These are phyloP conservation scores for Litsea cubeba DNA, from an alignment of 164 flowering plant species.

Conservation along the genomic window DNA sequence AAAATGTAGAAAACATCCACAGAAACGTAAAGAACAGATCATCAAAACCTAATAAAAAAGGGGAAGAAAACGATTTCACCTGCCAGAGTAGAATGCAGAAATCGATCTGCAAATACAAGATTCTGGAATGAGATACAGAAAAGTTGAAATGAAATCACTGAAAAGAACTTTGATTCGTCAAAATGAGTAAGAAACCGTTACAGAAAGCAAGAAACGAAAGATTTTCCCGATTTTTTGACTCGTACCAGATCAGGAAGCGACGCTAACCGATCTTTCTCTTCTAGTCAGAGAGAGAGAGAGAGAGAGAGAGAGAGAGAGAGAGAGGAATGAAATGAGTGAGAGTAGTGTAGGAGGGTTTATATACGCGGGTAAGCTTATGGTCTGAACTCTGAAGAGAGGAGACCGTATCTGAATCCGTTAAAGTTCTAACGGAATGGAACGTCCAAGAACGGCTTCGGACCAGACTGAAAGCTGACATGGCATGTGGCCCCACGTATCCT, in stretches of 20 bases:
- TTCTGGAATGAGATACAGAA: too few relatives aligned
- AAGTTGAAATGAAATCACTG: too few relatives aligned
- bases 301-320: slow-evolving; percentile 2
- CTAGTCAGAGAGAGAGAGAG: not conserved
- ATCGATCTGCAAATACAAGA: too few relatives aligned
- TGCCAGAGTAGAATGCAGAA: too few relatives aligned
- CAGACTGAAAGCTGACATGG: not conserved
- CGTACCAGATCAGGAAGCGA: not conserved
- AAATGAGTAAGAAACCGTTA: too few relatives aligned
- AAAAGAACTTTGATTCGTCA: too few relatives aligned
- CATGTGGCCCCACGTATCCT: not conserved
- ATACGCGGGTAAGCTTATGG: slow-evolving; percentile 1
- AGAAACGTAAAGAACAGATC: too few relatives aligned
- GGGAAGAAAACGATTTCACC: too few relatives aligned
- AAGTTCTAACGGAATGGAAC: slow-evolving; percentile 5
- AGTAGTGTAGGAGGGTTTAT: not conserved
- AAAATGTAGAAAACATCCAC: too few relatives aligned
- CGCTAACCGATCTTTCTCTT: not conserved
- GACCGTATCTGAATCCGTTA: slow-evolving; percentile 11
- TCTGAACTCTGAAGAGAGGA: not conserved
- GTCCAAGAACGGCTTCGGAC: not conserved
- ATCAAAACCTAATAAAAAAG: too few relatives aligned
- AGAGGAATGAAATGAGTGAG: not conserved
- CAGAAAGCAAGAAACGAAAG: too few relatives aligned
- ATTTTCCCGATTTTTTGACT: too few relatives aligned